Percentiles rank a stretch among this genome's conserved stretches.
Conservation (phyloP, 2,329 filamentous ascomycete genomes). For the Stemphylium vesicarium region DNA sequence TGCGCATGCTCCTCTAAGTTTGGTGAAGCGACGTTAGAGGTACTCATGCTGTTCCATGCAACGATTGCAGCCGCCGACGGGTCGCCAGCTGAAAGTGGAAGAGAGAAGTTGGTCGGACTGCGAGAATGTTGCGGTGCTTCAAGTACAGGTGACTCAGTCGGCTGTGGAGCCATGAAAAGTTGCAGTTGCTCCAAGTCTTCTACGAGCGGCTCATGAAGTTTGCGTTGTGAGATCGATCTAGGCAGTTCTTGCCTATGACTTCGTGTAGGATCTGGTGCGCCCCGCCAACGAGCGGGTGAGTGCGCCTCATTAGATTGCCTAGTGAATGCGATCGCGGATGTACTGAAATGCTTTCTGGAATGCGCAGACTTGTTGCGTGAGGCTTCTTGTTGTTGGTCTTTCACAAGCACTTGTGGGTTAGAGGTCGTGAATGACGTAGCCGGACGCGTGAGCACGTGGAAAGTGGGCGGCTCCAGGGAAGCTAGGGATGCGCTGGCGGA, state of each 20-base stretch:
- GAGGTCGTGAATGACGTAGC: background rate
- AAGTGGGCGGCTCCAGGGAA: background rate
- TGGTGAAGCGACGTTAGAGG: background rate
- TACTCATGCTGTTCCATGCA: background rate
- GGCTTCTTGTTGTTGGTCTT: background rate
- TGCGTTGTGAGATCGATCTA: too few species aligned
- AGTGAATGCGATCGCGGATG: too few species aligned
- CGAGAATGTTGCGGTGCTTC: background rate
- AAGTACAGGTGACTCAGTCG: too few species aligned
- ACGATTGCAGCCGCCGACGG: background rate
- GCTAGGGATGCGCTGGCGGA: background rate
- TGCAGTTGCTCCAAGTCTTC: conserved; percentile 3
- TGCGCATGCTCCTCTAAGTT: background rate
- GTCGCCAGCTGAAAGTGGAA: background rate
- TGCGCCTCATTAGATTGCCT: too few species aligned
- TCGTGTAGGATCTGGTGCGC: too few species aligned
- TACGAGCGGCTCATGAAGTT: background rate
- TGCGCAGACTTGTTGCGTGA: background rate
- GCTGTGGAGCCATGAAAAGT: background rate
- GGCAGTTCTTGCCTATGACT: too few species aligned
- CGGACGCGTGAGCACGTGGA: conserved; percentile 5
- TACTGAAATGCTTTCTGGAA: too few species aligned
- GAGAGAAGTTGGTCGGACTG: background rate
- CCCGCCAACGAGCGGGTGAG: too few species aligned
- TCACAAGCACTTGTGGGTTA: too few species aligned